Percentiles rank a stretch among this genome's conserved stretches.
Evolutionary conservation across 2,329 filamentous ascomycete genomes (phyloP).

Genomic region (Microcera coccophila): DNA sequence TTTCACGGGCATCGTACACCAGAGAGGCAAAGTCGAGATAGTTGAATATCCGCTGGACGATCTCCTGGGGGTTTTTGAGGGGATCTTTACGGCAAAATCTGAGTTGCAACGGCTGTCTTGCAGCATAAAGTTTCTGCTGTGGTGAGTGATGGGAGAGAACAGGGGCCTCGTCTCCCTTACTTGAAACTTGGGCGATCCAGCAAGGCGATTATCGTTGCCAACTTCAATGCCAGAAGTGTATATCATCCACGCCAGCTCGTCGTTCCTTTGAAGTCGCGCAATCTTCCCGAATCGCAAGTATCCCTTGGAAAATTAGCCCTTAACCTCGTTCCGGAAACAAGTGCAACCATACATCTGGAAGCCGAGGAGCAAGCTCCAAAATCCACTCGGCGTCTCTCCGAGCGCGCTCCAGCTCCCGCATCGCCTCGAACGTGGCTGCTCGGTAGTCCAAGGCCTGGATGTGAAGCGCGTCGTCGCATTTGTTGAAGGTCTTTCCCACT

Average conservation of each 20-base stretch:
- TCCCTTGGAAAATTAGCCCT: slow-evolving; percentile 29
- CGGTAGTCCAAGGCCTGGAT: slow-evolving; percentile 41
- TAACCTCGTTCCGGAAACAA: not conserved
- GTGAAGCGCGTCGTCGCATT: slow-evolving; percentile 37
- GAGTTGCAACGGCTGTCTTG: slow-evolving; percentile 33
- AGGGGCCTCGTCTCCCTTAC: slow-evolving; percentile 17
- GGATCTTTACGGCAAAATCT: slow-evolving; percentile 35
- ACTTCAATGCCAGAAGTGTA: slow-evolving; percentile 39
- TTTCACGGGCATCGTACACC: slow-evolving; percentile 20
- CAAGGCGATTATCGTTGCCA: slow-evolving; percentile 24
- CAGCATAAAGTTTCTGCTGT: slow-evolving; percentile 32
- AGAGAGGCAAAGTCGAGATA: slow-evolving; percentile 32
- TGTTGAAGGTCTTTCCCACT: slow-evolving; percentile 36
- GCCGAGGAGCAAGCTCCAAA: slow-evolving; percentile 38
- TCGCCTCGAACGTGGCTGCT: slow-evolving; percentile 38
- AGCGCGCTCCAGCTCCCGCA: slow-evolving; percentile 37
- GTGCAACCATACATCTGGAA: slow-evolving; percentile 34
- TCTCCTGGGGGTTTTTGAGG: slow-evolving; percentile 34
- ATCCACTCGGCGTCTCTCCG: slow-evolving; percentile 42
- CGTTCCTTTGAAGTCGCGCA: slow-evolving; percentile 35
- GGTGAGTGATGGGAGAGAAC: not conserved
- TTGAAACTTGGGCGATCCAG: slow-evolving; percentile 32
- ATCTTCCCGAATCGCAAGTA: slow-evolving; percentile 42
- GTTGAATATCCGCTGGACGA: slow-evolving; percentile 35
- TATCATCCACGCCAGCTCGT: slow-evolving; percentile 38